phyloP scores from a whole-genome alignment of 2,329 filamentous ascomycete species.

The Fusarium bulbicola region DNA sequence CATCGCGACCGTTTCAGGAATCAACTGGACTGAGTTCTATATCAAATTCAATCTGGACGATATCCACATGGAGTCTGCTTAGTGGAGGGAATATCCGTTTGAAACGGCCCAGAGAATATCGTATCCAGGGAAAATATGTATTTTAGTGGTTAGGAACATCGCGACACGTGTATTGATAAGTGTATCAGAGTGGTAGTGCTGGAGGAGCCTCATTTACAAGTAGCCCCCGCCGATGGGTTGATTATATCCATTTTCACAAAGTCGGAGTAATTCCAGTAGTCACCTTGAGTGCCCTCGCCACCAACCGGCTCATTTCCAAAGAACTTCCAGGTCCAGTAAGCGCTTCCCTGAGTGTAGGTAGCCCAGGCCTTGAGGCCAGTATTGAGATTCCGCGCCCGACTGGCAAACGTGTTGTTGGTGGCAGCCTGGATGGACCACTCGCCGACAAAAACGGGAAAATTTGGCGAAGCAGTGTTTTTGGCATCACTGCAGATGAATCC shows the following conservation, averaged over 20 bases:
- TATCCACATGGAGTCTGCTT: no score
- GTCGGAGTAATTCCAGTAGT: not conserved
- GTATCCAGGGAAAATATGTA: rapidly evolving
- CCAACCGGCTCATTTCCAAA: not conserved
- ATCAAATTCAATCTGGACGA: no score
- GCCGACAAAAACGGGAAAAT: not conserved
- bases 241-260: not conserved
- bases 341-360: not conserved
- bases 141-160: not conserved
- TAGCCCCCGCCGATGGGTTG: not conserved
- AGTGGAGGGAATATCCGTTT: no score
- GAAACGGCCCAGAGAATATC: no score
- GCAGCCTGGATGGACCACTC: not conserved
- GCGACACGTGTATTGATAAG: not conserved
- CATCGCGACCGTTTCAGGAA: no score
- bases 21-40: no score
- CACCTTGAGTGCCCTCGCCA: not conserved
- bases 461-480: not conserved
- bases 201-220: not conserved
- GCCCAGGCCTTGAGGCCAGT: not conserved
- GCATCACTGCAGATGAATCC: not conserved
- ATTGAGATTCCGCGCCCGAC: not conserved
- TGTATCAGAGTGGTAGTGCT: not conserved
- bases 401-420: not conserved
- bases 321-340: not conserved